A percentile compares a stretch with the other conserved stretches of the same genome.
Conservation (phyloP, 1,284 basidiomycete genomes). For the Jaminaea rosea region DNA sequence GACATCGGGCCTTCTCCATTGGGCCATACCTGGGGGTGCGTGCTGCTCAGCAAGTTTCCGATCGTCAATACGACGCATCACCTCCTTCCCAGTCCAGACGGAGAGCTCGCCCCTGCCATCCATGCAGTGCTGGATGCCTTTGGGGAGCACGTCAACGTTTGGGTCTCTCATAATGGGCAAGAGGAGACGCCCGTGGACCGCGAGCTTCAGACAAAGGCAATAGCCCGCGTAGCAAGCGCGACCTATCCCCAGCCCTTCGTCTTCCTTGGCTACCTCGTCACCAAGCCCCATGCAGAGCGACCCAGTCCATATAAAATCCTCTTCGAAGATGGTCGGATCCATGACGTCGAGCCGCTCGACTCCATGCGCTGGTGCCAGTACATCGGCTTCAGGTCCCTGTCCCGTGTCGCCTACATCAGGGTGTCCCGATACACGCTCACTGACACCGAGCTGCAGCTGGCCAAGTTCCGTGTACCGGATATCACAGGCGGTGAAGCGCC, state of each 20-base stretch:
- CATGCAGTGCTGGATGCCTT: slow-evolving; percentile 77
- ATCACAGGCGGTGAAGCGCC: slow-evolving; percentile 6
- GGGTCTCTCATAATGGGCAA: slow-evolving; percentile 70
- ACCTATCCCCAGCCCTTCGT: slow-evolving; percentile 68
- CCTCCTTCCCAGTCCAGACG: slow-evolving; percentile 70
- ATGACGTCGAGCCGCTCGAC: slow-evolving; percentile 50
- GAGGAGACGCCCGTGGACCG: slow-evolving; percentile 79
- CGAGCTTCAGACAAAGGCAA: slow-evolving; percentile 72
- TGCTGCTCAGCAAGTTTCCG: slow-evolving; percentile 62
- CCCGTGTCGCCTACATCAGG: slow-evolving; percentile 36
- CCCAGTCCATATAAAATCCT: slow-evolving; percentile 80
- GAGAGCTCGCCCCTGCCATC: slow-evolving; percentile 67
- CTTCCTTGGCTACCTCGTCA: slow-evolving; percentile 66
- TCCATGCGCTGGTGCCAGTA: slow-evolving; percentile 42
- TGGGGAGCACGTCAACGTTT: slow-evolving; percentile 58
- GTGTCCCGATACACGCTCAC: slow-evolving; percentile 41
- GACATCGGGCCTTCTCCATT: slow-evolving; percentile 75
- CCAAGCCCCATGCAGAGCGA: slow-evolving; percentile 61
- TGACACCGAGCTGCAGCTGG: slow-evolving; percentile 41
- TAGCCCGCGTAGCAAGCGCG: slow-evolving; percentile 69
- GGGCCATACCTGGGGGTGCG: slow-evolving; percentile 70
- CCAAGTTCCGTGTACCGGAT: slow-evolving; percentile 33
- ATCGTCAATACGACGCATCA: slow-evolving; percentile 84
- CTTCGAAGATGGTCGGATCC: slow-evolving; percentile 44
- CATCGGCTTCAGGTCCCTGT: slow-evolving; percentile 34